phyloP scores from a whole-genome alignment of 2,329 filamentous ascomycete species.

The Claviceps fusiformis region DNA sequence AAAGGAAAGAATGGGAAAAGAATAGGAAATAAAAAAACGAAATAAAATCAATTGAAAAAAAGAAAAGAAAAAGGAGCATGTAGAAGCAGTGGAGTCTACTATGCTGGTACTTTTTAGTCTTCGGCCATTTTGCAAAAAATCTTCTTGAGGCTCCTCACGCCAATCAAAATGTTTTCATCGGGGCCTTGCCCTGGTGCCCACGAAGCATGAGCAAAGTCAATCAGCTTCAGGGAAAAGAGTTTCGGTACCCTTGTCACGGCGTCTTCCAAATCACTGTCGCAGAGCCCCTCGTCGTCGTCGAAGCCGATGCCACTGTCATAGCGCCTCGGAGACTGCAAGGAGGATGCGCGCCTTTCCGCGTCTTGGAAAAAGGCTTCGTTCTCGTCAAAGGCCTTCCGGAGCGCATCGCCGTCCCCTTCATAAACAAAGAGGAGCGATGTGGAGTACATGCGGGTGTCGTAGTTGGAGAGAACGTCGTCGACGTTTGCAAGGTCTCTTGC shows the following conservation, averaged over 20 bases:
- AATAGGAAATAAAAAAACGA: too few species aligned
- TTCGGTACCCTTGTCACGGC: slow-evolving; percentile 39
- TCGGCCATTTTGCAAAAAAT: slow-evolving; percentile 55
- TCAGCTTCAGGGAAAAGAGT: slow-evolving; percentile 71
- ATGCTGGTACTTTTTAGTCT: slow-evolving; percentile 7
- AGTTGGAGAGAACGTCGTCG: slow-evolving; percentile 35
- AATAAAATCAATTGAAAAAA: neutral
- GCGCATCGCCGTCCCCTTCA: slow-evolving; percentile 45
- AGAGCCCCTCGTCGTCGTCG: slow-evolving; percentile 22
- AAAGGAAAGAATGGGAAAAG: too few species aligned
- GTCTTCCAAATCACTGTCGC: slow-evolving; percentile 34
- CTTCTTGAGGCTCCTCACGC: slow-evolving; percentile 55
- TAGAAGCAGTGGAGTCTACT: neutral
- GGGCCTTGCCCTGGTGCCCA: slow-evolving; percentile 73
- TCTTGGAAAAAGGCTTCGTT: slow-evolving; percentile 36
- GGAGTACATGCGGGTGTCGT: slow-evolving; percentile 53
- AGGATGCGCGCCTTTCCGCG: slow-evolving; percentile 24
- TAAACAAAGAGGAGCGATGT: slow-evolving; percentile 49
- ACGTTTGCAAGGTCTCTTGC: slow-evolving; percentile 38
- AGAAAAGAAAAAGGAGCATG: neutral
- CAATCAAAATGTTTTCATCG: slow-evolving; percentile 70
- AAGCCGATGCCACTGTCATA: slow-evolving; percentile 44
- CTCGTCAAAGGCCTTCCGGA: slow-evolving; percentile 40
- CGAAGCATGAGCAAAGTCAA: slow-evolving; percentile 89
- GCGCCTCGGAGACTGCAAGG: slow-evolving; percentile 26